phyloP scores from a whole-genome alignment of 2,329 filamentous ascomycete genomes.

The Fusarium coicis region DNA sequence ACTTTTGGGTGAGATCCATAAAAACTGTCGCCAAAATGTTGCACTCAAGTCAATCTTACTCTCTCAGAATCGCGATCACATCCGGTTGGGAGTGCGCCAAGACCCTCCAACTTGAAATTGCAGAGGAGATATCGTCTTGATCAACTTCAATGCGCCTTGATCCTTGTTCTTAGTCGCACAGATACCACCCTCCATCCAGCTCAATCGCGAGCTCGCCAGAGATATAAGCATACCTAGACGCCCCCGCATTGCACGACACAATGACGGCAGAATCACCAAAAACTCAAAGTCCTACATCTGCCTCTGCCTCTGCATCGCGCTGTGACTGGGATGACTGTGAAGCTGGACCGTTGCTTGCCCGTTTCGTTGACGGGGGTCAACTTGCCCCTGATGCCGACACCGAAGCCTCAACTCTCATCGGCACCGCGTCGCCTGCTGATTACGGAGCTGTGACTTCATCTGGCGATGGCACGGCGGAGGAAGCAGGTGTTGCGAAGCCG shows the following conservation, averaged over 20 bases:
- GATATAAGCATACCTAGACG: not conserved
- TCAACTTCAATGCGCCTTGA: not conserved
- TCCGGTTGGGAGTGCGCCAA: not conserved
- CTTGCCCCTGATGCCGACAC: constrained; percentile 36
- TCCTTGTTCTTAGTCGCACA: constrained; percentile 1
- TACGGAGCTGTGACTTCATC: constrained; percentile 13
- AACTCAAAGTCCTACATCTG: constrained; percentile 7
- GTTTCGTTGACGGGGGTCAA: constrained; percentile 31
- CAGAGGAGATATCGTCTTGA: not conserved
- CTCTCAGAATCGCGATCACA: not conserved
- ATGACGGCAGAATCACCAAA: constrained; percentile 22
- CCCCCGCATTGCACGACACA: not conserved
- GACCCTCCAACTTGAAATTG: not conserved
- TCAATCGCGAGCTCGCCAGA: not conserved
- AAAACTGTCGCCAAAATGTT: constrained; percentile 16
- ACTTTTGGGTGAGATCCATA: constrained; percentile 19
- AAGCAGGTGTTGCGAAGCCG: not conserved
- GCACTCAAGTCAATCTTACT: not conserved
- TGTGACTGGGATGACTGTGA: constrained; percentile 27
- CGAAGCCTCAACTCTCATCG: constrained; percentile 42
- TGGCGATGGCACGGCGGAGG: constrained; percentile 1
- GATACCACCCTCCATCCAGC: not conserved
- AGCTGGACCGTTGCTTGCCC: constrained; percentile 38
- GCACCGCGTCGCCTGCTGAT: constrained; percentile 26
- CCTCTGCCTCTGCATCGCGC: not conserved